Base-by-base conservation (phyloP, 1,284 basidiomycete species). In the Ganoderma sinense region DNA sequence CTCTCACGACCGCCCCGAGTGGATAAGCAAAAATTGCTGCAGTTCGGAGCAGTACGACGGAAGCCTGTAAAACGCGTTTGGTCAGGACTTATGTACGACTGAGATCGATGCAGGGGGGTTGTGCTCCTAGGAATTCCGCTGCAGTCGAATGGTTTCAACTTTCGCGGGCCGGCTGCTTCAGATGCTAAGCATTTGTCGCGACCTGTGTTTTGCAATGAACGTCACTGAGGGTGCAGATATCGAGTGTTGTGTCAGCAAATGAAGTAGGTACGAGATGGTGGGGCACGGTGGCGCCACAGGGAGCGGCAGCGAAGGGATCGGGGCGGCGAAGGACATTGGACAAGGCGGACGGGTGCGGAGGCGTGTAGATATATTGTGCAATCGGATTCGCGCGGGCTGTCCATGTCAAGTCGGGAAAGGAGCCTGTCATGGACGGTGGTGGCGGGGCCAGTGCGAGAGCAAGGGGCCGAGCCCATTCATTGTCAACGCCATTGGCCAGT, bases 341-440 rank as follows among this genome's bases (percentile, higher is more conserved):
- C 11, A 13, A 14, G 48, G 48, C 23, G 0, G 23, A 13, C 45
- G 45, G 48, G 23, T 51, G 48, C 23, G 23, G 45, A n/a, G 45
- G 48, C 13, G 53, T 1, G 16, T 29, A 56, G 29, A 33, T 18
- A 31, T 56, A 56, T 56, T 56, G 53, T 56, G 53, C 53, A 56
- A 56, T 56, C 53, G 53, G 53, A 56, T 56, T 56, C 31, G 53
- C 31, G 53, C 53, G 53, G 29, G 29, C 53, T 56, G 53, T 55
- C 51, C 13, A 11, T 56, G 53, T 55, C 51, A 26, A 11, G 48
- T 26, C 29, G 18, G 53, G 16, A 33, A 56, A 33, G 29, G 53
- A 31, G 29, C 10, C 29, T 33, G 53, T 31, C 53, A 23, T 20
- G 14, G 53, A 56, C 18, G 11, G 23, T 26, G 48, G 53, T 18